These are phyloP conservation scores for Boletus eberwhitei DNA, from an alignment of 768 basidiomycete genomes.

Conservation along the genomic window DNA sequence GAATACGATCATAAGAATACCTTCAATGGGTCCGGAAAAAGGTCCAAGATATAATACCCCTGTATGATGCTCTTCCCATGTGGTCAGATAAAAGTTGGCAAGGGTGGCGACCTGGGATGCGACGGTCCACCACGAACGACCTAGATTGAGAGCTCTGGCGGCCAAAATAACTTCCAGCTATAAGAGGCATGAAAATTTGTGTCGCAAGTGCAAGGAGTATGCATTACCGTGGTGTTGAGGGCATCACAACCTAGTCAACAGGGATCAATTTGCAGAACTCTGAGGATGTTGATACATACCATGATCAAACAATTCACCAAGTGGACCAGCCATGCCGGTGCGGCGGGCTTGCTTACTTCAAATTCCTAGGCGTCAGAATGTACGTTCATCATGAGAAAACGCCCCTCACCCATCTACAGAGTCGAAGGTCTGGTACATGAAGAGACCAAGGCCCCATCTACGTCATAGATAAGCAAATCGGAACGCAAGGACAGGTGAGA, in stretches of 20 bases:
- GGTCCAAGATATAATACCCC: constrained; percentile 88
- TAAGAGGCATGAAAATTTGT: not conserved
- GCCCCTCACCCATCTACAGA: constrained; percentile 77
- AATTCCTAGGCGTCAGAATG: not conserved
- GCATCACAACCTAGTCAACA: constrained; percentile 75
- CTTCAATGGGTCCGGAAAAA: constrained; percentile 96
- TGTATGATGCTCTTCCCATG: constrained; percentile 87
- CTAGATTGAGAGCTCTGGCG: constrained; percentile 83
- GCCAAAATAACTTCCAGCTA: constrained; percentile 87
- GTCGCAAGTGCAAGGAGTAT: not conserved
- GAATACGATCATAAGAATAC: constrained; percentile 78
- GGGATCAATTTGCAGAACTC: not conserved
- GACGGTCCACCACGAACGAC: constrained; percentile 97
- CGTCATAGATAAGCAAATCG: not conserved
- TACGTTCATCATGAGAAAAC: not conserved
- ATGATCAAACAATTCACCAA: constrained; percentile 99
- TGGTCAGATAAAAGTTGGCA: constrained; percentile 70
- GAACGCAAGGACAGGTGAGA: not conserved
- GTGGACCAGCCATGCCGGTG: constrained; percentile 95
- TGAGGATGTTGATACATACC: constrained; percentile 42
- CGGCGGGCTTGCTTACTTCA: constrained; percentile 89
- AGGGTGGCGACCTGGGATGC: constrained; percentile 71
- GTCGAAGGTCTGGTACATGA: constrained; percentile 87
- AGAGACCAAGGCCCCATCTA: constrained; percentile 87
- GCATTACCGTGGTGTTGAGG: constrained; percentile 83